Base-by-base conservation (phyloP, 257 asterid species). In the Solanum clarkiae region DNA sequence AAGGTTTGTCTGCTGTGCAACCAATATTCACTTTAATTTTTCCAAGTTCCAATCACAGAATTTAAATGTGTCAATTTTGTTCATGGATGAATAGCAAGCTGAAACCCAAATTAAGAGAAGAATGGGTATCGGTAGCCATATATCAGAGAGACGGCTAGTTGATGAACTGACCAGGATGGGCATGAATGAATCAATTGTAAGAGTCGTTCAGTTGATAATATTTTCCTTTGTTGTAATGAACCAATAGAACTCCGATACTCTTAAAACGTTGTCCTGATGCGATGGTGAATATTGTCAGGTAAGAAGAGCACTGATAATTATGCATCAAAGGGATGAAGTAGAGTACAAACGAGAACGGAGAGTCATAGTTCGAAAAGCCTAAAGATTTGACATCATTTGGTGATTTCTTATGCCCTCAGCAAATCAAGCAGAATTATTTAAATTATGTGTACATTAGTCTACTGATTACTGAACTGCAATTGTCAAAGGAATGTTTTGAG, bases 251-350 rank as follows among this genome's bases (percentile, higher is more conserved):
- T 42, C 63, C 62, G 40, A 53, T 53, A 16, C 45, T 16, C 65
- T 16, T 17, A 40, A 4, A 6, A 20, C 32, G 53, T 57, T 36
- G 20, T 74, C 17, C 26, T 62, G 60, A 71, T 84, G 84, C 82
- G 17, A 83, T 80, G 79, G 40, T 88, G 77, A 79, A 45, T 60
- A 22, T 86, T 77, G 77, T 15, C 97, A 97, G 98, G 92, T 97
- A 65, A 90, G 98, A 88, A 95, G 99, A 89, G 99, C 99, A 80
- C 68, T 97, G 89, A 11, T 97, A 86, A 89, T 97, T 62, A 97
- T 97, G 99, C 98, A 94, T 87, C 98, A 97, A 84, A 88, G 99
- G 84, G 99, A 95, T 16, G 99, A 97, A 89, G 99, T 97, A 7
- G 99, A 97, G 84, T 95, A 95, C 92, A 93, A 89, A 81, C 90